These are phyloP conservation scores for Diplodia scrobiculata DNA, from an alignment of 2,329 filamentous ascomycete species.

Conservation along the genomic window DNA sequence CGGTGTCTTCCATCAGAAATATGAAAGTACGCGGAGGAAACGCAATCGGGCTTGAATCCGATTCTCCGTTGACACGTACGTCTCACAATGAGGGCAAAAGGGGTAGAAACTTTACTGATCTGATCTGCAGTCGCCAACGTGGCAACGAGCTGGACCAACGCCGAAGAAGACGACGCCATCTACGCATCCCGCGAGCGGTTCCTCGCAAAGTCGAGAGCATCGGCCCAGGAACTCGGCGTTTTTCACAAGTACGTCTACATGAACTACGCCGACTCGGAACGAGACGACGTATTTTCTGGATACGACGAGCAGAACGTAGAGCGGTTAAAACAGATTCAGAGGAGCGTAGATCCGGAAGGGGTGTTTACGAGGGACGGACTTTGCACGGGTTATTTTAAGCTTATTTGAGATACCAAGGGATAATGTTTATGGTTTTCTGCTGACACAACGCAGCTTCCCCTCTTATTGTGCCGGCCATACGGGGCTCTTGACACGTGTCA, in stretches of 20 bases:
- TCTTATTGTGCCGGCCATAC: not conserved
- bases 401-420: conserved; percentile 24
- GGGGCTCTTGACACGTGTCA: not conserved
- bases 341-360: conserved; percentile 31
- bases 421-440: conserved; percentile 20
- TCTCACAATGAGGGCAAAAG: not conserved
- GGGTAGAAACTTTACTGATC: not conserved
- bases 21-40: conserved; percentile 6
- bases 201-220: not conserved
- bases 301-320: conserved; percentile 33
- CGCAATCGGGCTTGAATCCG: conserved; percentile 7
- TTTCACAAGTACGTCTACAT: conserved; percentile 23
- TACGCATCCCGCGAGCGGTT: not conserved
- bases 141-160: not conserved
- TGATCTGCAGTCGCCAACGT: not conserved
- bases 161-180: conserved; percentile 1
- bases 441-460: not conserved
- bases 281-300: conserved; percentile 32
- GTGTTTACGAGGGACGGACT: conserved; percentile 32
- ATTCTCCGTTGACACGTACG: conserved; percentile 4
- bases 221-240: not conserved
- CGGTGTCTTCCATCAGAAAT: not conserved
- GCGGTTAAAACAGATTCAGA: conserved; percentile 27
- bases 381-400: conserved; percentile 23
- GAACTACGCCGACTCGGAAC: conserved; percentile 15